Conservation (phyloP, 495 filamentous ascomycete genomes). For the Neurospora sp. region DNA sequence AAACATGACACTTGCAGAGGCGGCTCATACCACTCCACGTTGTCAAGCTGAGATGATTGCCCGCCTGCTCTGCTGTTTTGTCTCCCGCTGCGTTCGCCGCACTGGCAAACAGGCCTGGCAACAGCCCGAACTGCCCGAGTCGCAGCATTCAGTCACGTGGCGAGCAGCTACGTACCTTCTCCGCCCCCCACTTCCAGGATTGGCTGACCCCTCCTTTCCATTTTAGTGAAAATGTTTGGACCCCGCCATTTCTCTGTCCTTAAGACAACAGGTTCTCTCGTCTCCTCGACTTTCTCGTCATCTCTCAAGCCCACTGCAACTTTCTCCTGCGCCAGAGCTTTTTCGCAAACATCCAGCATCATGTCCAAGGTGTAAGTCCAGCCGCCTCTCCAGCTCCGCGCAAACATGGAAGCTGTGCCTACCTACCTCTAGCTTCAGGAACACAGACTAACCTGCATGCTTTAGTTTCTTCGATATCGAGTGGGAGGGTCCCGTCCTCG, state of each 20-base stretch:
- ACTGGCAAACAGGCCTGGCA: neutral
- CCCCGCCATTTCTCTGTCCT: constrained; percentile 31
- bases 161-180: constrained; percentile 5
- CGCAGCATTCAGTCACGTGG: neutral
- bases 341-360: constrained; percentile 22
- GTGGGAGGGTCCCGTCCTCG: constrained; percentile 58
- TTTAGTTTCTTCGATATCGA: constrained; percentile 33
- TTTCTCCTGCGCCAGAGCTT: constrained; percentile 20
- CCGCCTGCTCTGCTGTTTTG: neutral
- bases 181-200: constrained; percentile 9
- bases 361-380: constrained; percentile 26
- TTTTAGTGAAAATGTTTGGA: constrained; percentile 25
- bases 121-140: neutral
- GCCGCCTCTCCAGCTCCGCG: neutral
- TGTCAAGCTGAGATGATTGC: neutral
- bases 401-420: neutral
- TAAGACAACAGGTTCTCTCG: constrained; percentile 16
- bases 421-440: neutral
- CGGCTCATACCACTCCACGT: neutral
- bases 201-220: constrained; percentile 18
- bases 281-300: constrained; percentile 18
- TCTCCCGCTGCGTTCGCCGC: neutral
- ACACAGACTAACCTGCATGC: constrained; percentile 2
- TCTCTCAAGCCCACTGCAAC: constrained; percentile 17
- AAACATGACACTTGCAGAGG: neutral